These are phyloP conservation scores for Elongisporangium senticosum DNA, from an alignment of 352 stramenopile genomes.

Conservation along the genomic window DNA sequence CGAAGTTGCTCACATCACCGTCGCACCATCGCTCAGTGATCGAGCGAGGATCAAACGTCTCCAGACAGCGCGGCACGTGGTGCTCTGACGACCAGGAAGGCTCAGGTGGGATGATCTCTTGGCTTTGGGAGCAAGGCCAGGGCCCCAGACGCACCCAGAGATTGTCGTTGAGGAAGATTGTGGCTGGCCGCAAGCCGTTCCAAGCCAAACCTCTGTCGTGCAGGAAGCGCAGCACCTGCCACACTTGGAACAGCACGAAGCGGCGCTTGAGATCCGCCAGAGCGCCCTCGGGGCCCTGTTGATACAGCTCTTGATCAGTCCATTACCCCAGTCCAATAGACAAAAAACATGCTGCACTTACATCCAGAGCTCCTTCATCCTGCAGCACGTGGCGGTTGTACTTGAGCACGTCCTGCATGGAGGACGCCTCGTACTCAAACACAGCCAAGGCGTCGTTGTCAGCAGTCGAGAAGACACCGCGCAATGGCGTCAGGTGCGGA, in stretches of 20 bases:
- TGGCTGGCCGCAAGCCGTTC: constrained; percentile 30
- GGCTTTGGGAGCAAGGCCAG: constrained; percentile 21
- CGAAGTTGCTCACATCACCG: constrained; percentile 88
- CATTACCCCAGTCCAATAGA: neutral
- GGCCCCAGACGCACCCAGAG: constrained; percentile 41
- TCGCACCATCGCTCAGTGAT: constrained; percentile 87
- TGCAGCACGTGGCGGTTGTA: constrained; percentile 61
- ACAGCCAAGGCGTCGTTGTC: constrained; percentile 28
- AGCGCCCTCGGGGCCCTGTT: constrained; percentile 16
- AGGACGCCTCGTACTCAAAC: constrained; percentile 62
- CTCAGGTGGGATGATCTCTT: neutral
- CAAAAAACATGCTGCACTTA: neutral
- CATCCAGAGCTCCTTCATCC: constrained; percentile 12
- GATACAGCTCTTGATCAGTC: constrained; percentile 6
- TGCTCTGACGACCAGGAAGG: neutral
- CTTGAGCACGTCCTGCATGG: constrained; percentile 65
- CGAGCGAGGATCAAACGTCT: constrained; percentile 21
- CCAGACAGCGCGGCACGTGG: constrained; percentile 3
- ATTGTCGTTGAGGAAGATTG: constrained; percentile 42
- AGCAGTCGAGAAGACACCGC: constrained; percentile 23
- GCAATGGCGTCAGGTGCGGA: constrained; percentile 27
- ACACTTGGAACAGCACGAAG: constrained; percentile 66
- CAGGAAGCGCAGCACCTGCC: constrained; percentile 34
- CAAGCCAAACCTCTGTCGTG: constrained; percentile 35
- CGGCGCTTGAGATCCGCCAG: constrained; percentile 55